Base-by-base conservation (phyloP, 768 basidiomycete species). In the Dacryopinax primogenitus region DNA sequence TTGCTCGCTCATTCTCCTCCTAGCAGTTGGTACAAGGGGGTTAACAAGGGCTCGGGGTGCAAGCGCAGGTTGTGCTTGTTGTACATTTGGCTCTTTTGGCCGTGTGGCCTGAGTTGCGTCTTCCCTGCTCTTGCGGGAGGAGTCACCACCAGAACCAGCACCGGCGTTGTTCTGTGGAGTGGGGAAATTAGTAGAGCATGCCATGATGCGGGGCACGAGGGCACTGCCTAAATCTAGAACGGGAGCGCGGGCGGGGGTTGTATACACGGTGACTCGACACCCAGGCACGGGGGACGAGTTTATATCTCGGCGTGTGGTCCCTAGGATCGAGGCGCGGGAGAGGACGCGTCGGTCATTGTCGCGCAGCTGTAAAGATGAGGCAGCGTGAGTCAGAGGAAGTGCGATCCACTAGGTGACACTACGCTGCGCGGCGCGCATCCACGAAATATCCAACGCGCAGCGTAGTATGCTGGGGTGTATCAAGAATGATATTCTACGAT, bases 1-100 rank as follows among this genome's bases (percentile, higher is more conserved):
- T 9, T 58, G 51, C 51, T 58, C 51, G 26, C 51, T 58, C 51
- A 58, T 58, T 26, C 51, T 26, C 51, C 51, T 58, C 51, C 51
- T 58, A 30, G 51, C 26, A 30, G 51, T 28, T 58, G 51, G 11
- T 28, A 32, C 51, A 26, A 58, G 51, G 32, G 51, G 51, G 51
- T 23, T 6, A 32, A 30, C 51, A 58, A 58, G 51, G 26, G 23
- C 9, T 21, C 51, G 26, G 3, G 51, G 26, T 3, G 30, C 26
- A 30, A 28, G 26, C 9, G 26, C 32, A 6, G 45, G 23, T 13
- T n/a, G n/a, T n/a, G 51, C 26, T 15, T 58, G 51, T 28, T 58
- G 51, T 58, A 58, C 51, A 58, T 58, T 58, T 58, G 26, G 11
- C 13, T 58, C 51, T 32, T 6, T 13, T 6, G 51, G 37, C 37